Percentiles rank a stretch among this genome's conserved stretches.
Conservation (phyloP, 495 filamentous ascomycete genomes). For the Podospora pseudoanserina region DNA sequence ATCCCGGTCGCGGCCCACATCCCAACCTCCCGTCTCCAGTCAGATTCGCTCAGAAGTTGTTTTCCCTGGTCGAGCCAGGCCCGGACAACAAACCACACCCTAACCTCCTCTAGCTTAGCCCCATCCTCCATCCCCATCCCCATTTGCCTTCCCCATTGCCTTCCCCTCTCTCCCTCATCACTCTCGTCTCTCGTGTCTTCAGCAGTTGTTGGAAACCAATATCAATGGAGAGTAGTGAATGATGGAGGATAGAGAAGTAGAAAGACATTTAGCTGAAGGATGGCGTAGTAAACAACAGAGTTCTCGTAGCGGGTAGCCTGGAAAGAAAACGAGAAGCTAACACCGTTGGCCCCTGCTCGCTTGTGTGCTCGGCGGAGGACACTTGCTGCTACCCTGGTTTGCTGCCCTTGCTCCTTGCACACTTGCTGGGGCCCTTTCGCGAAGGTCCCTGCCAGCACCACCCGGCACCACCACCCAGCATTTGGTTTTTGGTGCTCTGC, state of each 20-base stretch:
- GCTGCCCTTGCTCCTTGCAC: slow-evolving; percentile 19
- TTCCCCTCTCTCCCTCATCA: neutral
- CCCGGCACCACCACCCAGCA: slow-evolving; percentile 10
- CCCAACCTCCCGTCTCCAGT: slow-evolving; percentile 30
- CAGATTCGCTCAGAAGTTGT: slow-evolving; percentile 21
- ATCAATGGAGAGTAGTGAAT: neutral
- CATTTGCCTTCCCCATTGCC: slow-evolving; percentile 6
- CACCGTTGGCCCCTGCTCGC: slow-evolving; percentile 19
- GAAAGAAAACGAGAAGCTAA: neutral
- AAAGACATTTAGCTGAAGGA: neutral
- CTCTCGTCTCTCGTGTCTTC: neutral
- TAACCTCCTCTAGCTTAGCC: slow-evolving; percentile 17
- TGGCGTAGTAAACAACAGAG: neutral
- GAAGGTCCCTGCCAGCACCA: slow-evolving; percentile 7
- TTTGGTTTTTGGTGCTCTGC: neutral
- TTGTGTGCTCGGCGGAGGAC: slow-evolving; percentile 5
- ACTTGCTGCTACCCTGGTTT: slow-evolving; percentile 12
- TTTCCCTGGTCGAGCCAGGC: slow-evolving; percentile 26
- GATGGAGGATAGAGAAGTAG: neutral
- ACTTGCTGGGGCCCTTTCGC: neutral
- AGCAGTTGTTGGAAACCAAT: neutral
- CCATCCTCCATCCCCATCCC: slow-evolving; percentile 9
- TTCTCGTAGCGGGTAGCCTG: neutral
- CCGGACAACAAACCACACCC: slow-evolving; percentile 25
- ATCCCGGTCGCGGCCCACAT: slow-evolving; percentile 15